A percentile compares a stretch with the other conserved stretches of the same genome.
These are phyloP conservation scores for Monosporascus cannonballus DNA, from an alignment of 2,329 filamentous ascomycete species.

Conservation along the genomic window DNA sequence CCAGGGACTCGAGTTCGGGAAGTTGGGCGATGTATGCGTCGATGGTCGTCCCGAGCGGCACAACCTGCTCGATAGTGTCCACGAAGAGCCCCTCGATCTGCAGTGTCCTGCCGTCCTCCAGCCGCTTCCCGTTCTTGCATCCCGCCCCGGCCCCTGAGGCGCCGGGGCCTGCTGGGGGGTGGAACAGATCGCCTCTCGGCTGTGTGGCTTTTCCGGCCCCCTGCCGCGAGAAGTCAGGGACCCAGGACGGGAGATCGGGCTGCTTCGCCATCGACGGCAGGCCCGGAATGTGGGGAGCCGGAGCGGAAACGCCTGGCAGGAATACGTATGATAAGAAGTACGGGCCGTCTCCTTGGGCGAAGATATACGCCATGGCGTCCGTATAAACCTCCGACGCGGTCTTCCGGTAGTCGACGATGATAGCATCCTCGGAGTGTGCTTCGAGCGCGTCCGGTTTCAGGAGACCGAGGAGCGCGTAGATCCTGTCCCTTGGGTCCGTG, in stretches of 20 bases:
- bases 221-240: constrained; percentile 4
- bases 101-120: constrained; percentile 1
- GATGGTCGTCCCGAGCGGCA: constrained; percentile 1
- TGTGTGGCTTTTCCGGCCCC: not conserved
- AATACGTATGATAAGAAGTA: constrained; percentile 1
- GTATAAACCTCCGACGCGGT: constrained; percentile 1
- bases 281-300: not conserved
- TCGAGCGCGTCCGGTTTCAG: not conserved
- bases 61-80: constrained; percentile 4
- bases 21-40: not conserved
- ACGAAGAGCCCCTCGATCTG: constrained; percentile 6
- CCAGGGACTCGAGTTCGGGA: not conserved
- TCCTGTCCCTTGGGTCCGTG: constrained; percentile 6
- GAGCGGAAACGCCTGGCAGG: constrained; percentile 1
- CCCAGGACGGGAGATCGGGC: constrained; percentile 4
- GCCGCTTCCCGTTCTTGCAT: constrained; percentile 1
- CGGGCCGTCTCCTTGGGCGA: constrained; percentile 3
- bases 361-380: constrained; percentile 2
- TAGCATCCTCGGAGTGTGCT: not conserved
- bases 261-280: not conserved
- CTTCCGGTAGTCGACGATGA: constrained; percentile 2
- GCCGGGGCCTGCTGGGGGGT: constrained; percentile 2
- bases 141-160: constrained; percentile 1
- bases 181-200: not conserved
- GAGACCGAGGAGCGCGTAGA: constrained; percentile 5